Base-by-base conservation (phyloP, 2,329 filamentous ascomycete genomes). In the Aspergillus latus region DNA sequence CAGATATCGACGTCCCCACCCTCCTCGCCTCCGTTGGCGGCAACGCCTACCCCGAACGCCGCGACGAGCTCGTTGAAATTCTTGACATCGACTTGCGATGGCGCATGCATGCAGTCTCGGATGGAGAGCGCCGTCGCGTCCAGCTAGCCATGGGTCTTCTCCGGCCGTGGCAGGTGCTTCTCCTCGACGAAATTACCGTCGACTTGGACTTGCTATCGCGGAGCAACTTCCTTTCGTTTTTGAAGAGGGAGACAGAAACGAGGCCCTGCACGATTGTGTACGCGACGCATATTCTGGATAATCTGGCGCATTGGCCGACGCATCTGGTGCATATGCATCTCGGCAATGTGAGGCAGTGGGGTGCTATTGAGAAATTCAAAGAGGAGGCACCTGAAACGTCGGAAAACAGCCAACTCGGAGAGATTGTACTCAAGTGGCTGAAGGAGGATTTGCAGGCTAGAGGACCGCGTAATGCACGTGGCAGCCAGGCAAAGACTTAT, bases 151-250 rank as follows among this genome's bases (percentile, higher is more conserved):
- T 99, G 94, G 94, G 94, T 0, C 80, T 99, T 7, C 76, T 99
- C 44, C 82, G 93, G 2, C 94, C 94, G 0, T 99, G 94, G 94
- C 87, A 85, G 9, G 88, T 99, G 3, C 79, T 99, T 29, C 80
- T 99, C 52, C 82, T 99, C 40, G 94, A 99, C 71, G 93, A 97
- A 74, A 96, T 97, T 72, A 99, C 94, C 0, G 94, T 99, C 7
- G 94, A 99, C 73, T 79, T 99, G 59, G 94, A 99, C 74, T 82
- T 99, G 57, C 82, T 97, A 58, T 89, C 85, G 54, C 84, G 94
- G 13, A 87, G 86, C 66, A 88, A 92, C 70, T 99, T 99, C 72
- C 80, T 99, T 32, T 81, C 77, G 43, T 99, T 93, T 79, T 76
- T 99, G 68, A 92, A 92, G 75, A 80, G 81, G 58, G 94, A 99